These are phyloP conservation scores for Coniferiporia sulphurascens DNA, from an alignment of 1,284 basidiomycete genomes.

Conservation along the genomic window DNA sequence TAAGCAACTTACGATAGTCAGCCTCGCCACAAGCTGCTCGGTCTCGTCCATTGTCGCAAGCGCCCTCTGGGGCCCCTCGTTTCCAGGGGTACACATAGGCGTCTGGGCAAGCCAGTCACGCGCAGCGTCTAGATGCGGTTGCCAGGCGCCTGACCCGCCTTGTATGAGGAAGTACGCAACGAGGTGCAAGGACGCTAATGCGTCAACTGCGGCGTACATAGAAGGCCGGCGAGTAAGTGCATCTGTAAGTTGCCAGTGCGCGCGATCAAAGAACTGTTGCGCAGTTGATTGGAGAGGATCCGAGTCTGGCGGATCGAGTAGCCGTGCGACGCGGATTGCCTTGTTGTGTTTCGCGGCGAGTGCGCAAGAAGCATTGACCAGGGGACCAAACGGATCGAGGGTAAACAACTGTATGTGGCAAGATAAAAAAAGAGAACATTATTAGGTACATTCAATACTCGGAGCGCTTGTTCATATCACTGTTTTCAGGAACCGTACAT, in stretches of 20 bases:
- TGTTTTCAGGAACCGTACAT: conserved; percentile 12
- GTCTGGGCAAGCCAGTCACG: conserved; percentile 68
- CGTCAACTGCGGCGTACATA: conserved; percentile 56
- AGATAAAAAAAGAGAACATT: not conserved
- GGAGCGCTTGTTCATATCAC: conserved; percentile 2
- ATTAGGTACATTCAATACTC: conserved; percentile 9
- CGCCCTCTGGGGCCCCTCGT: conserved; percentile 54
- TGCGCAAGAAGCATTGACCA: conserved; percentile 70
- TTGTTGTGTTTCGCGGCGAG: conserved; percentile 66
- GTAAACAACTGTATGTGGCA: conserved; percentile 9
- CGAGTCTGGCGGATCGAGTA: conserved; percentile 48
- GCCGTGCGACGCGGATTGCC: conserved; percentile 54
- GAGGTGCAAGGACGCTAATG: conserved; percentile 69
- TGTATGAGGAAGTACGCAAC: conserved; percentile 64
- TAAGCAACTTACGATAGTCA: conserved; percentile 54
- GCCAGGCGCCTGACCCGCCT: conserved; percentile 62
- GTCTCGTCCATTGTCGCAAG: conserved; percentile 49
- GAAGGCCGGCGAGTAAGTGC: conserved; percentile 31
- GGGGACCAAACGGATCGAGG: conserved; percentile 59
- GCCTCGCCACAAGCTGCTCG: conserved; percentile 57
- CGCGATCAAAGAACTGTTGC: conserved; percentile 63
- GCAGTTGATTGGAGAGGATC: conserved; percentile 54
- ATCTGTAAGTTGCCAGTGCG: conserved; percentile 47
- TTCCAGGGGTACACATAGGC: conserved; percentile 37
- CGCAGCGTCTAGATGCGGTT: conserved; percentile 55